A percentile compares a stretch with the other conserved stretches of the same genome.
These are phyloP conservation scores for Helenozyma rhizophorensis DNA, from an alignment of 805 yeast species.

Conservation along the genomic window DNA sequence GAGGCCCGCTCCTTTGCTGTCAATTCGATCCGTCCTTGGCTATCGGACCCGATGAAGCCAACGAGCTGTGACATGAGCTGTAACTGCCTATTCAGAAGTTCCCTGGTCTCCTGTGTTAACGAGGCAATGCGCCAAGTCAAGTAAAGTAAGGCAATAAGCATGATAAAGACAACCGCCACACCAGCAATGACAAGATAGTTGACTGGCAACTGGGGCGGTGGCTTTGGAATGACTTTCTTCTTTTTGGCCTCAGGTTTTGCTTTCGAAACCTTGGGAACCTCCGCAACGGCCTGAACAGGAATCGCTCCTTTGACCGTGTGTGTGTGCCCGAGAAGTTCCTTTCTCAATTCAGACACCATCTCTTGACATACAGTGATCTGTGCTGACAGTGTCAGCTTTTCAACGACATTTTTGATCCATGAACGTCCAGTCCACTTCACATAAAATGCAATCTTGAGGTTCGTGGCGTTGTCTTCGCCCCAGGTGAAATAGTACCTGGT, in stretches of 20 bases:
- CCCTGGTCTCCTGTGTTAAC: constrained; percentile 2
- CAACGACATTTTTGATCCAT: constrained; percentile 75
- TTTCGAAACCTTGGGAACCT: not conserved
- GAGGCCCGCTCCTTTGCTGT: constrained; percentile 5
- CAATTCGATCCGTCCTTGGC: constrained; percentile 1
- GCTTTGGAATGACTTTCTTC: not conserved
- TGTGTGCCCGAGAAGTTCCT: constrained; percentile 21
- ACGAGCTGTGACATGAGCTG: constrained; percentile 5
- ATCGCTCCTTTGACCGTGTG: not conserved
- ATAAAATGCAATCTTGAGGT: constrained; percentile 61
- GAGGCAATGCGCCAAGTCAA: constrained; percentile 4
- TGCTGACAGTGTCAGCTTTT: constrained; percentile 69
- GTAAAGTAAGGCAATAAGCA: constrained; percentile 2
- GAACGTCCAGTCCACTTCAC: constrained; percentile 87
- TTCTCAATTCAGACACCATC: constrained; percentile 44
- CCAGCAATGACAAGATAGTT: too few relatives aligned
- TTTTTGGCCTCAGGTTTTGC: not conserved
- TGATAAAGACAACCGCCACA: not conserved
- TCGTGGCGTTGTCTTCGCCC: constrained; percentile 61
- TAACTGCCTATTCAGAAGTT: constrained; percentile 7
- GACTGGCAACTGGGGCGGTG: too few relatives aligned
- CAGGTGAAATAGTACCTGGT: constrained; percentile 73
- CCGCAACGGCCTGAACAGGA: not conserved
- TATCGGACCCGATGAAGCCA: constrained; percentile 1
- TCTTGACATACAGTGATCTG: constrained; percentile 59